Conservation (phyloP, 2,329 filamentous ascomycete species). For the Neonectria faginata region DNA sequence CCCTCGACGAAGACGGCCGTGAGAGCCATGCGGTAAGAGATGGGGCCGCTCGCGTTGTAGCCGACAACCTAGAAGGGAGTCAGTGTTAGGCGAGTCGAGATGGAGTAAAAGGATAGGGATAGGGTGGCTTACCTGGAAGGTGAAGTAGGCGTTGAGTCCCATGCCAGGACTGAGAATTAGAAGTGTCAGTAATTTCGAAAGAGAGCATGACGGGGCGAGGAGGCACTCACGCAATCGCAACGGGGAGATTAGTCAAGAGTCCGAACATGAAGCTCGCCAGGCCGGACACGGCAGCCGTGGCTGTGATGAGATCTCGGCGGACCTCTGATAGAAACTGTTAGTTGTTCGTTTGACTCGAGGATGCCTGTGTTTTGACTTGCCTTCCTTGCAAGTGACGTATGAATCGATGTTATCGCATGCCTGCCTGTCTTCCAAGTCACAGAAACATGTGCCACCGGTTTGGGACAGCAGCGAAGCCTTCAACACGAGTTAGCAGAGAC, state of each 20-base stretch:
- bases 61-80: conserved; percentile 70
- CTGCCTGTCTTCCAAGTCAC: conserved; percentile 58
- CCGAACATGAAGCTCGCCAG: conserved; percentile 82
- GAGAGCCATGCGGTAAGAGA: conserved; percentile 70
- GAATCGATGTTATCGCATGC: conserved; percentile 62
- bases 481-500: conserved; percentile 13
- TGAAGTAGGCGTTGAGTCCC: conserved; percentile 76
- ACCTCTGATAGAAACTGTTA: conserved; percentile 57
- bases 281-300: conserved; percentile 83
- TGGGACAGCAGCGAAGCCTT: conserved; percentile 79
- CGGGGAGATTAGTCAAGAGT: conserved; percentile 81
- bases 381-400: conserved; percentile 61
- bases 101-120: not conserved
- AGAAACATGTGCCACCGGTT: conserved; percentile 82
- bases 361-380: conserved; percentile 46
- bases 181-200: conserved; percentile 15
- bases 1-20: conserved; percentile 75
- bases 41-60: conserved; percentile 65
- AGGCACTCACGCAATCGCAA: conserved; percentile 53
- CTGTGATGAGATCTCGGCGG: conserved; percentile 83
- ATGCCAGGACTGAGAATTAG: conserved; percentile 68
- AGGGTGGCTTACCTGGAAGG: conserved; percentile 61
- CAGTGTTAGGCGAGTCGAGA: not conserved
- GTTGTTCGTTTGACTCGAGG: not conserved
- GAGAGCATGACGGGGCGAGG: not conserved